Conservation (phyloP, 2,329 filamentous ascomycete species). For the Verruconis gallopava region DNA sequence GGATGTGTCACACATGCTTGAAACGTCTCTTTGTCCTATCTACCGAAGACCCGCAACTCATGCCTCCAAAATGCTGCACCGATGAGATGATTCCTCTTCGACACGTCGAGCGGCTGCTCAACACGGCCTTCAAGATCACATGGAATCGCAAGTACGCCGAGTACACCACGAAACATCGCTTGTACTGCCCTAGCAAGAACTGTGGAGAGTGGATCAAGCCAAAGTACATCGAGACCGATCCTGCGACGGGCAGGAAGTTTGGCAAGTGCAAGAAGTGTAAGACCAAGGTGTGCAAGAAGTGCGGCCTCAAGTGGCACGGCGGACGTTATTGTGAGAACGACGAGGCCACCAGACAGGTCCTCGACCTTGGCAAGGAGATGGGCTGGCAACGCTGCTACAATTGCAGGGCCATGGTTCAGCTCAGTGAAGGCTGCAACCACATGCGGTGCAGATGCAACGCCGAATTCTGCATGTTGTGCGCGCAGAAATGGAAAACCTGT, state of each 20-base stretch:
- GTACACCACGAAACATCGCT: conserved; percentile 57
- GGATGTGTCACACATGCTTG: conserved; percentile 68
- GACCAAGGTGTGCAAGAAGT: conserved; percentile 60
- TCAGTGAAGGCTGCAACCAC: conserved; percentile 75
- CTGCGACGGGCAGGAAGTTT: conserved; percentile 41
- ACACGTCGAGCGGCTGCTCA: conserved; percentile 64
- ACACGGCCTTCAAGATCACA: conserved; percentile 56
- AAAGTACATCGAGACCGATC: conserved; percentile 47
- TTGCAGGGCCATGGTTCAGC: conserved; percentile 62
- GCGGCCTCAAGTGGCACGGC: conserved; percentile 62
- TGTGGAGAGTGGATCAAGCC: conserved; percentile 76
- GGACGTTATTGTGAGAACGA: conserved; percentile 58
- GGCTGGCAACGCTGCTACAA: conserved; percentile 66
- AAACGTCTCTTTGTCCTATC: conserved; percentile 63
- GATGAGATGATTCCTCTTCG: conserved; percentile 58
- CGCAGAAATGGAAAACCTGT: conserved; percentile 68
- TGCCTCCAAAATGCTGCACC: conserved; percentile 76
- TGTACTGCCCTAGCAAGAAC: conserved; percentile 60
- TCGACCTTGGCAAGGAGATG: conserved; percentile 51
- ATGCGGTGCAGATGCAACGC: conserved; percentile 73
- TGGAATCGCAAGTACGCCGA: conserved; percentile 78
- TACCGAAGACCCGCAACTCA: conserved; percentile 61
- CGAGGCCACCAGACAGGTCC: conserved; percentile 49
- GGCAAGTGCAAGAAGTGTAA: conserved; percentile 60
- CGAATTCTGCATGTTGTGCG: conserved; percentile 81